Evolutionary conservation across 2,329 filamentous ascomycete genomes (phyloP), one percentile per base, ranked within the genome.

Genomic region (Paramyrothecium roridum): DNA sequence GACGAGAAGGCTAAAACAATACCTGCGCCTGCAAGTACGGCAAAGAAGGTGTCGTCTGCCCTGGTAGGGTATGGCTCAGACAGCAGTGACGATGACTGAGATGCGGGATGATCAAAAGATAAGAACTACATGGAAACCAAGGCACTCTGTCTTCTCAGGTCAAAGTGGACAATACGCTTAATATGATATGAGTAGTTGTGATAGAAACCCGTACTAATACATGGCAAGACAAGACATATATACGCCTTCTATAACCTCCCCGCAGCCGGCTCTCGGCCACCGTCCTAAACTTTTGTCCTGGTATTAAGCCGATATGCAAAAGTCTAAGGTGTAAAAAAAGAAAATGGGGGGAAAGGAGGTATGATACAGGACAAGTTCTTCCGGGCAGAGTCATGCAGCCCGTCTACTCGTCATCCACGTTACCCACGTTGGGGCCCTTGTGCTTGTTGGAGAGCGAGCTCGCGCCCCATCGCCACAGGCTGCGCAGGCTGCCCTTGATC

Each of bases 11-110:
- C 46, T 16, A 3, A 8, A 21, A 23, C 46, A 8, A 20, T 7
- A 21, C 4, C 22, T 22, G 16, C 40, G 16, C 17, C 19, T 45
- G 17, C 40, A 13, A 20, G 17, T 13, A 45, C 19, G 16, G 46
- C 33, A 11, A 64, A 64, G 61, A 65, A 64, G 60, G 48, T 57
- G 8, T 40, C 76, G 48, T n/a, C n/a, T n/a, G 75, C 74, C 0
- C 64, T 86, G 43, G 82, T 85, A 13, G 76, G 74, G 55, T 86
- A 86, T 59, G 82, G 77, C 6, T 86, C 82, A 1, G 82, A 84
- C 48, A 74, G 69, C 34, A 62, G 62, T 40, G 64, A 76, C 19
- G 78, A 80, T 47, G 77, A 80, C 66, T 65, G 60, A 57, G 53
- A 21, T 17, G 37, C 16, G 6, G n/a, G n/a, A 16, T 17, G n/a